These are phyloP conservation scores for Boletus rubropictus DNA, from an alignment of 768 basidiomycete genomes.

Conservation along the genomic window DNA sequence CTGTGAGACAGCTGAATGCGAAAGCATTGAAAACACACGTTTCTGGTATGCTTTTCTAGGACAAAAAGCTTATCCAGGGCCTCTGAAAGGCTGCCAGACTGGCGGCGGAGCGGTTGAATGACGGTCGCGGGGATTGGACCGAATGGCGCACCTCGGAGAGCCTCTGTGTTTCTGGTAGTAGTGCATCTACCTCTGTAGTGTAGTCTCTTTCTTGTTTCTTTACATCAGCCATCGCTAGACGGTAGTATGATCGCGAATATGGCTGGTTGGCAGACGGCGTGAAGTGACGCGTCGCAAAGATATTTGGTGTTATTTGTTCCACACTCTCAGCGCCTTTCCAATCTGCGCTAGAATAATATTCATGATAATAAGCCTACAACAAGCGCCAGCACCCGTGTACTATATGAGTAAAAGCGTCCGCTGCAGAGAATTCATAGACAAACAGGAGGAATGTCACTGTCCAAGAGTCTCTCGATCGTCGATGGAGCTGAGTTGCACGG, in stretches of 20 bases:
- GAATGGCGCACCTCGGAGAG: slow-evolving; percentile 59
- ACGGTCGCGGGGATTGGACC: neutral
- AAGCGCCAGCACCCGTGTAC: slow-evolving; percentile 42
- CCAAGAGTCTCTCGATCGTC: slow-evolving; percentile 23
- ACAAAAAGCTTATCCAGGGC: slow-evolving; percentile 83
- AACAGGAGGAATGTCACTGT: slow-evolving; percentile 39
- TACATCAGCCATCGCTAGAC: slow-evolving; percentile 66
- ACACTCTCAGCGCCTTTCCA: slow-evolving; percentile 16
- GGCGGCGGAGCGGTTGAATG: slow-evolving; percentile 12
- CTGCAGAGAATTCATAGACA: slow-evolving; percentile 42
- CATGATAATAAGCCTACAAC: slow-evolving; percentile 39
- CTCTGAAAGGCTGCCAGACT: slow-evolving; percentile 80
- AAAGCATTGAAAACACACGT: slow-evolving; percentile 47
- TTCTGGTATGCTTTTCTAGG: slow-evolving; percentile 95
- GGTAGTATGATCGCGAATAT: slow-evolving; percentile 37
- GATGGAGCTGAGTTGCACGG: slow-evolving; percentile 24
- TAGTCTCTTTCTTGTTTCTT: slow-evolving; percentile 86
- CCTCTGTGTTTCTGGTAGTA: slow-evolving; percentile 62
- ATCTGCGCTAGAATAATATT: slow-evolving; percentile 33
- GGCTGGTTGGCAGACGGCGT: slow-evolving; percentile 28
- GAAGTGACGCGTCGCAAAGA: slow-evolving; percentile 59
- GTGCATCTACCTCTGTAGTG: slow-evolving; percentile 71
- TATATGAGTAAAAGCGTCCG: slow-evolving; percentile 39
- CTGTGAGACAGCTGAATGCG: neutral
- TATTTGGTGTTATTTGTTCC: slow-evolving; percentile 40